phyloP scores from a whole-genome alignment of 176 grass and related monocot species.

The Oryza rufipogon region DNA sequence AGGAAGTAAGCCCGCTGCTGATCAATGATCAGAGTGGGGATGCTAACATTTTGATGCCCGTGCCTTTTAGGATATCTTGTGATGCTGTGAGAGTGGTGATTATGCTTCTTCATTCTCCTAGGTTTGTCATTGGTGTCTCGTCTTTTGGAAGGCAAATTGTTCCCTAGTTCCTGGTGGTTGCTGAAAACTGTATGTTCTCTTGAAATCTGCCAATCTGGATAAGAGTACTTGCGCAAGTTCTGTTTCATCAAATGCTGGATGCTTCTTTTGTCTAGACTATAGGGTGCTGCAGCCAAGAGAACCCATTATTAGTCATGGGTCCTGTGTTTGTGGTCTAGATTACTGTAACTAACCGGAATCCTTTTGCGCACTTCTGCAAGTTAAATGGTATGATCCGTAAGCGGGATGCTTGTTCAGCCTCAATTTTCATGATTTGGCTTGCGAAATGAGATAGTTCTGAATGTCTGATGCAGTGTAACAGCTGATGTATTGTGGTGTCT shows the following conservation, averaged over 20 bases:
- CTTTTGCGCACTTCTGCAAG: slow-evolving; percentile 22
- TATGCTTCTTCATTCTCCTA: slow-evolving; percentile 31
- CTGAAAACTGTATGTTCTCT: slow-evolving; percentile 21
- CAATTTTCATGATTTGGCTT: not conserved
- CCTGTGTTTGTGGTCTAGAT: not conserved
- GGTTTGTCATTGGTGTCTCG: not conserved
- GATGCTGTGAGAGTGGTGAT: slow-evolving; percentile 35
- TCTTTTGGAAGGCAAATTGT: not conserved
- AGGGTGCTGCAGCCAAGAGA: not conserved
- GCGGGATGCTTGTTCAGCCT: not conserved
- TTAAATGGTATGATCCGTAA: slow-evolving; percentile 12
- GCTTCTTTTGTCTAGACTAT: slow-evolving; percentile 19
- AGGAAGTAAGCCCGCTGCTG: slow-evolving; percentile 27
- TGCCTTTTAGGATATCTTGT: slow-evolving; percentile 13
- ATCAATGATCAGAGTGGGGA: slow-evolving; percentile 29
- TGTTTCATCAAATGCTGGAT: slow-evolving; percentile 35
- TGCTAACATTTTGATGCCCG: slow-evolving; percentile 37
- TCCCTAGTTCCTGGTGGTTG: slow-evolving; percentile 25
- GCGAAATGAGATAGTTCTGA: not conserved
- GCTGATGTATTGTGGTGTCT: not conserved
- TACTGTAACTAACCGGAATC: slow-evolving; percentile 10
- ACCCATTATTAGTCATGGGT: not conserved
- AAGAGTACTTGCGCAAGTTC: slow-evolving; percentile 10
- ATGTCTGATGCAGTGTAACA: not conserved
- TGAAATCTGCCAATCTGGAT: slow-evolving; percentile 16